Conservation (phyloP, 192 early-diverging fungal genomes). For the Umbelopsis sp. region DNA sequence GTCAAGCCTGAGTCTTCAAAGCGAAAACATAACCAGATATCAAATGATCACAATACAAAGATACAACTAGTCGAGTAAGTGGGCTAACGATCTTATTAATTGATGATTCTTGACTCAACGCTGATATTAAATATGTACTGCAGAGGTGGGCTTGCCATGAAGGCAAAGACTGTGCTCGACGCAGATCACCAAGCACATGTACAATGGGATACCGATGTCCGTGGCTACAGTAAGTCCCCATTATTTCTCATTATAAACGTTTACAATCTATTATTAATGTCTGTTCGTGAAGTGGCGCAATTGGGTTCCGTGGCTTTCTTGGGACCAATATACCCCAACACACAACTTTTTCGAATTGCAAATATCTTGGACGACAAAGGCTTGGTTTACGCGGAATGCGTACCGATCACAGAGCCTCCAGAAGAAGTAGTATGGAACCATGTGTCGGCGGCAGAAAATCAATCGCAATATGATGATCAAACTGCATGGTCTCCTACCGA, state of each 20-base stretch:
- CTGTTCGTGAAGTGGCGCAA: not conserved
- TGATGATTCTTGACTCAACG: not conserved
- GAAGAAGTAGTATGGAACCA: slow-evolving; percentile 3
- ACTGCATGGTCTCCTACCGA: not conserved
- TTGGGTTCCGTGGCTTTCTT: not conserved
- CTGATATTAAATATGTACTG: not conserved
- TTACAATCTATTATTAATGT: not conserved
- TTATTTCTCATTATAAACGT: too few species aligned
- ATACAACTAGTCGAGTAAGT: not conserved
- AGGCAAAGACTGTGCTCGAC: not conserved
- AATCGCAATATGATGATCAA: not conserved
- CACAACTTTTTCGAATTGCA: not conserved
- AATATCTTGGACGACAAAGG: not conserved
- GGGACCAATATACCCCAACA: slow-evolving; percentile 5
- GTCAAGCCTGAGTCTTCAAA: not conserved
- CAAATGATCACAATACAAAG: not conserved
- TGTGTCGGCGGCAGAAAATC: not conserved
- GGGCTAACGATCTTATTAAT: not conserved
- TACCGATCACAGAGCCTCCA: not conserved
- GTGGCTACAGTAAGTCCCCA: slow-evolving; percentile 1
- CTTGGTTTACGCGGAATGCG: not conserved
- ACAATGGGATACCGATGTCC: slow-evolving; percentile 2
- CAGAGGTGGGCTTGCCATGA: not conserved
- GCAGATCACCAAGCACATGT: not conserved
- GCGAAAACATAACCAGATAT: not conserved